Conservation (phyloP, 2,329 filamentous ascomycete species). For the Teratosphaeria viscida region DNA sequence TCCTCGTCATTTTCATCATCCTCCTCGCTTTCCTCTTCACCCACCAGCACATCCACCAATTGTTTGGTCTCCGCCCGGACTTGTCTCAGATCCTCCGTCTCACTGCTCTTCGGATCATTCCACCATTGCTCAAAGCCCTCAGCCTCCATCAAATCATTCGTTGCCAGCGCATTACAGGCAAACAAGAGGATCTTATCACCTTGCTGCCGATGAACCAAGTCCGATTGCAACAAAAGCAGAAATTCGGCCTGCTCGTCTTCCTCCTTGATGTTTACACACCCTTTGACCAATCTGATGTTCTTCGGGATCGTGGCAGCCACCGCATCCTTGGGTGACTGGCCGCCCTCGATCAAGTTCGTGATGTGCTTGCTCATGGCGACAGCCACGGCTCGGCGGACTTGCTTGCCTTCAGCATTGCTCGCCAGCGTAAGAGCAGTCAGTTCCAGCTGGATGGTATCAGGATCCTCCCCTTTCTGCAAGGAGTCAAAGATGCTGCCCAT, state of each 20-base stretch:
- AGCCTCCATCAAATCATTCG: slow-evolving; percentile 75
- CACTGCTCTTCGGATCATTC: slow-evolving; percentile 59
- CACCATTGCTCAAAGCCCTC: slow-evolving; percentile 87
- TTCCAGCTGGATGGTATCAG: slow-evolving; percentile 84
- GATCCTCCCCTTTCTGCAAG: slow-evolving; percentile 58
- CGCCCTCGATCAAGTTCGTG: slow-evolving; percentile 48
- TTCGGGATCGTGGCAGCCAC: slow-evolving; percentile 35
- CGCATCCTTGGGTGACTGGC: slow-evolving; percentile 28
- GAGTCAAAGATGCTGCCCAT: slow-evolving; percentile 79
- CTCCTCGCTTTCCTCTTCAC: slow-evolving; percentile 59
- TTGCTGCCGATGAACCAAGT: slow-evolving; percentile 56
- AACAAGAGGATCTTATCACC: slow-evolving; percentile 62
- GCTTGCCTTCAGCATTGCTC: slow-evolving; percentile 78
- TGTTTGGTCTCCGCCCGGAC: slow-evolving; percentile 65
- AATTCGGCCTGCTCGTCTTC: slow-evolving; percentile 75
- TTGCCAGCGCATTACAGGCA: slow-evolving; percentile 74
- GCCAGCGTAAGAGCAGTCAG: slow-evolving; percentile 87
- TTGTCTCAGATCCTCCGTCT: slow-evolving; percentile 56
- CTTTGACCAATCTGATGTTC: slow-evolving; percentile 50
- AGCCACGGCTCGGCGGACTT: slow-evolving; percentile 78
- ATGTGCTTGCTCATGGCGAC: slow-evolving; percentile 76
- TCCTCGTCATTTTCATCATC: slow-evolving; percentile 43
- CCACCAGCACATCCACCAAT: slow-evolving; percentile 70
- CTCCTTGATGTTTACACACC: slow-evolving; percentile 37
- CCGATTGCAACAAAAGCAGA: slow-evolving; percentile 68